Evolutionary conservation across 768 basidiomycete species (phyloP), one percentile per base, ranked within the genome.

Genomic region (Lactifluus pinguis): DNA sequence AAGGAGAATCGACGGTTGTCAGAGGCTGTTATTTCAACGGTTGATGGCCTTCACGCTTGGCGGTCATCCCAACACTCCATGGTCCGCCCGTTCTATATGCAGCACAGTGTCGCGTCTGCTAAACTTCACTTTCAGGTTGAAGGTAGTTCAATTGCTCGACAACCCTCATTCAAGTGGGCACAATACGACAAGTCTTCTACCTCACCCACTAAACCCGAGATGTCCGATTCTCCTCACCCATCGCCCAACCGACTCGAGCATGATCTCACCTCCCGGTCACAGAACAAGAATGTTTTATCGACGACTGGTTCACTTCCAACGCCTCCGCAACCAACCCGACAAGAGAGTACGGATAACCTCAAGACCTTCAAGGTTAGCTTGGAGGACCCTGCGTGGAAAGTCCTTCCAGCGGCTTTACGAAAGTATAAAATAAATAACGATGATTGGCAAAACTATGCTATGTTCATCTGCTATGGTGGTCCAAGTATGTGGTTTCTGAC

Each of bases 351-450:
- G 11, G 80, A 85, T 68, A 92, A 90, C 66, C 78, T 92, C 64
- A 92, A 95, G 76, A 92, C 88, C 68, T 98, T 99, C 83, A 93
- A 95, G 73, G 95, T 99, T 61, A 97, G 91, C 65, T 72, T 99
- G 59, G 95, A 98, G 57, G 97, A 99, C 71, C 97, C 97, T 0
- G 97, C 95, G 36, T 98, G 91, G 88, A 98, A 98, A 71, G 97
- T 99, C 21, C 77, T 99, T 15, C 97, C 97, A 1, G 97, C 97
- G 0, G 97, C 97, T 15, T 77, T 99, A 64, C 98, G 98, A 76
- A 98, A 98, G 73, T 99, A 99, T 73, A 94, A 92, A 70, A 98
- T 98, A 74, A 93, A 95, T 72, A 92, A 92, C 66, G 97, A 98
- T 65, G 95, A 91, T 72, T 99, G 97, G 97, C 88, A 93, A 77